Percentiles rank a stretch among this genome's conserved stretches.
These are phyloP conservation scores for Aspergillus tubingensis DNA, from an alignment of 2,329 filamentous ascomycete genomes.

Conservation along the genomic window DNA sequence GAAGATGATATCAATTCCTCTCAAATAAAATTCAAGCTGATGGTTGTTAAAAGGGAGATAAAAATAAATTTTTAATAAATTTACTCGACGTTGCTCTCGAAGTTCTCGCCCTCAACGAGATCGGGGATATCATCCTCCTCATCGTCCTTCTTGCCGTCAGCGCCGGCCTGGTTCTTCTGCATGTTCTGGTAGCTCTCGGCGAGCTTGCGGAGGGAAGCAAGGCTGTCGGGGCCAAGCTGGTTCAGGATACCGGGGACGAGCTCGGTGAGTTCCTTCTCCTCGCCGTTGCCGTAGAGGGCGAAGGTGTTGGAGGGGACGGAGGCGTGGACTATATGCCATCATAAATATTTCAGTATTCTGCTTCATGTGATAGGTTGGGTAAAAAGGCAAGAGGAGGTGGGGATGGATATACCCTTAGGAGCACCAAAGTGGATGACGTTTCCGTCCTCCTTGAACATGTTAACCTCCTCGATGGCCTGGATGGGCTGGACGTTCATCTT, in stretches of 20 bases:
- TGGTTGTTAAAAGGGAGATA: no score
- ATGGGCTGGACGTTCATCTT: conserved; percentile 99
- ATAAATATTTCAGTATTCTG: neutral
- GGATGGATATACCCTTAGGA: conserved; percentile 79
- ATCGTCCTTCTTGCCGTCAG: conserved; percentile 73
- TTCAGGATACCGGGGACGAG: conserved; percentile 99
- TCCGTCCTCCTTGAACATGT: conserved; percentile 99
- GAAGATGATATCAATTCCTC: neutral
- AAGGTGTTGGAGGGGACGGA: conserved; percentile 98
- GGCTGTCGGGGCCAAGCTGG: conserved; percentile 97
- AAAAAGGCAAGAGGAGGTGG: neutral
- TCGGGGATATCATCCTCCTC: conserved; percentile 90
- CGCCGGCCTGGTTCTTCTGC: conserved; percentile 86
- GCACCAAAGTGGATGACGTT: conserved; percentile 99
- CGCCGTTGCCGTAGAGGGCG: conserved; percentile 97
- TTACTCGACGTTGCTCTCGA: conserved; percentile 97
- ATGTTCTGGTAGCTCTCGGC: conserved; percentile 99
- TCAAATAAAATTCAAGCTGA: neutral
- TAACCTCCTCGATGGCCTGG: conserved; percentile 99
- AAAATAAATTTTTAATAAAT: conserved; percentile 7
- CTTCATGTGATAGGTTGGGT: neutral
- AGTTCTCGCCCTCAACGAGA: conserved; percentile 94
- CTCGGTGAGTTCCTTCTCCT: conserved; percentile 99
- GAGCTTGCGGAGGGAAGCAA: conserved; percentile 95
- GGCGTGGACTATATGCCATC: conserved; percentile 72